Conservation (phyloP, 352 stramenopile species). For the Globisporangium acanthophoron region DNA sequence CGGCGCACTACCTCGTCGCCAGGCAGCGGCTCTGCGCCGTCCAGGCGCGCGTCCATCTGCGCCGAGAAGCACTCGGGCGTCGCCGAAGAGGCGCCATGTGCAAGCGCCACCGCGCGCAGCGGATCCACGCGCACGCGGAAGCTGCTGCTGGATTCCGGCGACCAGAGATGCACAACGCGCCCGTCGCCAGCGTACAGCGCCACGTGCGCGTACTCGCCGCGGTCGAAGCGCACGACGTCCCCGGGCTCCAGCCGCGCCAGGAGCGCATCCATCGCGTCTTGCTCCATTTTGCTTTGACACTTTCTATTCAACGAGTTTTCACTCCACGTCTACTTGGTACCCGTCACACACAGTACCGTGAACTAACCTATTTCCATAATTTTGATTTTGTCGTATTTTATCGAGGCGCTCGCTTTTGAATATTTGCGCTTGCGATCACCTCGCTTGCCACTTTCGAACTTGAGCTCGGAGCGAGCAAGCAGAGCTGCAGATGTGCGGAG, state of each 20-base stretch:
- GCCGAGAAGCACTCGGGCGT: slow-evolving; percentile 31
- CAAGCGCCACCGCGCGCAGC: slow-evolving; percentile 32
- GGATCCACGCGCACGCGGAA: slow-evolving; percentile 65
- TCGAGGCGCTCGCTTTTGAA: no score
- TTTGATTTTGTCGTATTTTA: no score
- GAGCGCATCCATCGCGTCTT: slow-evolving; percentile 8
- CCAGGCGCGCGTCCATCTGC: slow-evolving; percentile 52
- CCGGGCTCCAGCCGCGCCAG: slow-evolving; percentile 14
- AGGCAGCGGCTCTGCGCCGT: slow-evolving; percentile 24
- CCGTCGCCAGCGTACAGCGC: slow-evolving; percentile 42
- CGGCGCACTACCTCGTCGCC: slow-evolving; percentile 38
- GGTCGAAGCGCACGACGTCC: slow-evolving; percentile 64
- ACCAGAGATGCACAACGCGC: slow-evolving; percentile 63
- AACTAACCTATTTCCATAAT: no score
- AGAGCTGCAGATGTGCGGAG: no score
- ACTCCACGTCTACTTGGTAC: no score
- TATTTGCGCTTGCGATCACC: no score
- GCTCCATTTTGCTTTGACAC: neutral
- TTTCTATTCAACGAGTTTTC: neutral
- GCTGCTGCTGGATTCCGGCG: slow-evolving; percentile 22
- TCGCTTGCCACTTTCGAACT: no score
- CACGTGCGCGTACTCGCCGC: slow-evolving; percentile 58
- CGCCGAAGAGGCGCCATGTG: neutral
- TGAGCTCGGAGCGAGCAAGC: no score
- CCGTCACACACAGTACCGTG: no score